Conservation (phyloP, 2,329 filamentous ascomycete species). For the Colletotrichum simmondsii region DNA sequence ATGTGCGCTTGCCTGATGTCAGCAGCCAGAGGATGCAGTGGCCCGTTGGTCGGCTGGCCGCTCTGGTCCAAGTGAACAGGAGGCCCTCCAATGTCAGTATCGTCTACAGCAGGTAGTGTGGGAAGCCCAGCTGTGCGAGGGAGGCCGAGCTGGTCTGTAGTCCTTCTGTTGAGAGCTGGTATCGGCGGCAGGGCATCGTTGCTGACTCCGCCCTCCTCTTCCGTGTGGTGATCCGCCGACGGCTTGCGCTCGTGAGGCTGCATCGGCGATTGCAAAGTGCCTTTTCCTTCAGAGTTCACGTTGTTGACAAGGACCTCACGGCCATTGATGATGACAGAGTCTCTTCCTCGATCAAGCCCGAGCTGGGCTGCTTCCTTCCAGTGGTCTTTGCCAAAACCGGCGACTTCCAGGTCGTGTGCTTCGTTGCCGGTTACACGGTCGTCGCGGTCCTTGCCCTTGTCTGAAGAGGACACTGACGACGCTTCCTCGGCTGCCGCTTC, state of each 20-base stretch:
- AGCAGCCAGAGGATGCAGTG: slow-evolving; percentile 65
- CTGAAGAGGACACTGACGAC: slow-evolving; percentile 20
- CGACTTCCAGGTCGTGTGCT: slow-evolving; percentile 78
- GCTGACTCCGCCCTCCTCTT: slow-evolving; percentile 41
- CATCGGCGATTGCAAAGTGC: slow-evolving; percentile 64
- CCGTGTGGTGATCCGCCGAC: slow-evolving; percentile 32
- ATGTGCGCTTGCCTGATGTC: slow-evolving; percentile 81
- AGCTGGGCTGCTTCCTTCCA: slow-evolving; percentile 74
- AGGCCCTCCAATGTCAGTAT: slow-evolving; percentile 85
- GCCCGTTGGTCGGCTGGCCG: slow-evolving; percentile 56
- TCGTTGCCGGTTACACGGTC: slow-evolving; percentile 65
- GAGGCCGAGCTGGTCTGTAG: slow-evolving; percentile 75
- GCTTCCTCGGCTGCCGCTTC: slow-evolving; percentile 54
- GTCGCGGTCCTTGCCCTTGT: slow-evolving; percentile 48
- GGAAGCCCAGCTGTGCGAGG: slow-evolving; percentile 76
- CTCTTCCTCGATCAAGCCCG: slow-evolving; percentile 72
- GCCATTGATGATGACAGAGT: slow-evolving; percentile 75
- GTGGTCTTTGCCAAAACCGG: slow-evolving; percentile 80
- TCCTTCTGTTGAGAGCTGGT: slow-evolving; percentile 66
- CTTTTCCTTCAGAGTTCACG: slow-evolving; percentile 72
- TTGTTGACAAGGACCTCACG: slow-evolving; percentile 78
- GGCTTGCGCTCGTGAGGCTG: slow-evolving; percentile 49
- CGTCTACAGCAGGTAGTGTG: slow-evolving; percentile 75
- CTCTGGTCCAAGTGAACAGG: slow-evolving; percentile 65
- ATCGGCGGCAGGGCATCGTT: slow-evolving; percentile 68